phyloP scores from a whole-genome alignment of 2,329 filamentous ascomycete genomes.

The Colletotrichum salicis region DNA sequence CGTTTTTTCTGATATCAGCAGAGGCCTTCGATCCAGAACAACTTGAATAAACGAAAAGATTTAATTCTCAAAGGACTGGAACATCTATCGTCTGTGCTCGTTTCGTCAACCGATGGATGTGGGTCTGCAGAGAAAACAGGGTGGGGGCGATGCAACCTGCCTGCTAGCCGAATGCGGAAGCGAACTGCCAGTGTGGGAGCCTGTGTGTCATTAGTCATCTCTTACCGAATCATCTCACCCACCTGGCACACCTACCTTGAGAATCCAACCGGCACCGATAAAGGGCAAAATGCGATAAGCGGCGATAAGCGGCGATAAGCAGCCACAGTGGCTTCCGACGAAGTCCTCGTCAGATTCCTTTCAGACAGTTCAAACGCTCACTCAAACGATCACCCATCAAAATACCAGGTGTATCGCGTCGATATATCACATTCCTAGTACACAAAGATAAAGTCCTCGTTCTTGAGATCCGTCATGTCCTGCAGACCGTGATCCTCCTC shows the following conservation, averaged over 20 bases:
- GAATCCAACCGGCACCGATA: neutral
- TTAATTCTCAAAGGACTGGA: neutral
- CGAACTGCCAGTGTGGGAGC: too few species aligned
- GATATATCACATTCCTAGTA: constrained; percentile 39
- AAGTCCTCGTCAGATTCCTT: too few species aligned
- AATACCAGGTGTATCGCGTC: too few species aligned
- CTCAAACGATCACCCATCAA: too few species aligned
- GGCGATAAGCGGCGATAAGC: too few species aligned
- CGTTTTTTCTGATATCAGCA: neutral
- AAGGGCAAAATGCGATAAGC: too few species aligned
- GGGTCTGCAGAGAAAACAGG: too few species aligned
- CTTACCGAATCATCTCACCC: neutral
- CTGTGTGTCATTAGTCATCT: neutral
- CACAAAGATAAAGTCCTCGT: constrained; percentile 72
- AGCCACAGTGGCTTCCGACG: too few species aligned
- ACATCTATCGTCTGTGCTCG: neutral
- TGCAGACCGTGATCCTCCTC: constrained; percentile 54
- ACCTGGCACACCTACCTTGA: too few species aligned
- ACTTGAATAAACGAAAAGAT: neutral
- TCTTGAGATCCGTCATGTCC: constrained; percentile 67
- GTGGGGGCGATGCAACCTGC: neutral
- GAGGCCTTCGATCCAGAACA: neutral
- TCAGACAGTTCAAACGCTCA: too few species aligned
- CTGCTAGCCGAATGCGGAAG: neutral
- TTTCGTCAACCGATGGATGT: neutral